A percentile compares a stretch with the other conserved stretches of the same genome.
phyloP scores from a whole-genome alignment of 257 asterid genomes.

The Ocimum tenuiflorum region DNA sequence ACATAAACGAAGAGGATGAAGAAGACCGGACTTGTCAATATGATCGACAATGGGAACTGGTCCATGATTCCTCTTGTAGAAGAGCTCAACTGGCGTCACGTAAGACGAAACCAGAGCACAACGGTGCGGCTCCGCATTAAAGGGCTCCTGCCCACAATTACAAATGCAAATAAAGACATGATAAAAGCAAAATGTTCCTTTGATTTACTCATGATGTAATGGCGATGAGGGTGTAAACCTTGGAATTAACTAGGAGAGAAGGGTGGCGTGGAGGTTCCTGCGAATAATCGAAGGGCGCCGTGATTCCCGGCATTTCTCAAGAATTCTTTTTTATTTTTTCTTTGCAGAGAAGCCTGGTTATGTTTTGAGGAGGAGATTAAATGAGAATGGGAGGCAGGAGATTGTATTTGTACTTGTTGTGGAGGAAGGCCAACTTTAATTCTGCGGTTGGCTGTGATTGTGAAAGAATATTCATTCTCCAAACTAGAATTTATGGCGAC shows the following conservation, averaged over 20 bases:
- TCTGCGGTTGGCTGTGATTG: background rate
- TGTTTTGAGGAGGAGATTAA: background rate
- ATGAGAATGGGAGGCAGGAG: background rate
- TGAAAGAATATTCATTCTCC: background rate
- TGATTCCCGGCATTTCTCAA: constrained; percentile 56
- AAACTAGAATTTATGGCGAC: background rate
- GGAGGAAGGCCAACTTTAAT: background rate
- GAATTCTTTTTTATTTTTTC: too few species aligned
- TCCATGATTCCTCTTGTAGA: constrained; percentile 81
- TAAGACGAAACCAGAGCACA: constrained; percentile 52
- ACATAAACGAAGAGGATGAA: background rate
- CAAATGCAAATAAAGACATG: background rate
- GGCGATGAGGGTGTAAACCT: constrained; percentile 28
- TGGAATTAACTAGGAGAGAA: constrained; percentile 51
- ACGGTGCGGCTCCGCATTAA: constrained; percentile 81
- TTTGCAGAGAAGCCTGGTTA: too few species aligned
- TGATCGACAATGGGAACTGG: constrained; percentile 65
- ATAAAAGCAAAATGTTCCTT: background rate
- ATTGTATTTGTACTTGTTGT: too few species aligned
- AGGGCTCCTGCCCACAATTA: constrained; percentile 48
- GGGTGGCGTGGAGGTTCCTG: constrained; percentile 78
- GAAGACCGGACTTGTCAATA: constrained; percentile 36
- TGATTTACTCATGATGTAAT: background rate
- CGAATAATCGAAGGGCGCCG: constrained; percentile 64
- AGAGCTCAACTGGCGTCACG: constrained; percentile 62